phyloP scores from a whole-genome alignment of 192 early-diverging fungal species.

The Podila clonocystis region DNA sequence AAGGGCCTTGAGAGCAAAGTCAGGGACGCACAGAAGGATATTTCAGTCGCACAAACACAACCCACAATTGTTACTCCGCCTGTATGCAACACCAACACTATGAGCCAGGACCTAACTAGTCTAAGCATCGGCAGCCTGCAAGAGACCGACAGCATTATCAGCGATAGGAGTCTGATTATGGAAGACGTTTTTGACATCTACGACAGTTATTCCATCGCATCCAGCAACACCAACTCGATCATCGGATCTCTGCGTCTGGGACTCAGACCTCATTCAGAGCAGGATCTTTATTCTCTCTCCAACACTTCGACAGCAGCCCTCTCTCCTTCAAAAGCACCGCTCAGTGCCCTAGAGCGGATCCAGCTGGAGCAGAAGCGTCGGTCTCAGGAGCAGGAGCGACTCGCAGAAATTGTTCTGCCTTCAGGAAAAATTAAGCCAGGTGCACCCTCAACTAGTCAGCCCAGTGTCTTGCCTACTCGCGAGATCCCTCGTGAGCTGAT shows the following conservation, averaged over 20 bases:
- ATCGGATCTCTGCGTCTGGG: background rate
- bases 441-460: background rate
- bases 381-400: conserved; percentile 34
- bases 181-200: conserved; percentile 37
- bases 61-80: background rate
- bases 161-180: conserved; percentile 31
- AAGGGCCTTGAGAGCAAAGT: conserved; percentile 1
- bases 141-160: conserved; percentile 18
- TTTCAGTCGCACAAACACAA: background rate
- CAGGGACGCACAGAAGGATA: background rate
- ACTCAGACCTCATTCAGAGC: background rate
- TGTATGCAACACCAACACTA: conserved; percentile 9
- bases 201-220: conserved; percentile 2
- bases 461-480: conserved; percentile 5
- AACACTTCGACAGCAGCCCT: background rate
- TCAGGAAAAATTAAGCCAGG: background rate
- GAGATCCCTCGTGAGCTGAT: conserved; percentile 8
- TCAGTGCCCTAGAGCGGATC: conserved; percentile 27
- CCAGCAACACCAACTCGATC: conserved; percentile 8
- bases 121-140: conserved; percentile 26
- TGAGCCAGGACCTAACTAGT: conserved; percentile 29
- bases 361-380: conserved; percentile 20
- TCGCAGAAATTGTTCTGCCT: conserved; percentile 10
- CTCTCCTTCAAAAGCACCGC: background rate
- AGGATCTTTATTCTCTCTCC: background rate